Evolutionary conservation across 1,139 yeast species (phyloP).

Genomic region (Suhomyces anneliseae): DNA sequence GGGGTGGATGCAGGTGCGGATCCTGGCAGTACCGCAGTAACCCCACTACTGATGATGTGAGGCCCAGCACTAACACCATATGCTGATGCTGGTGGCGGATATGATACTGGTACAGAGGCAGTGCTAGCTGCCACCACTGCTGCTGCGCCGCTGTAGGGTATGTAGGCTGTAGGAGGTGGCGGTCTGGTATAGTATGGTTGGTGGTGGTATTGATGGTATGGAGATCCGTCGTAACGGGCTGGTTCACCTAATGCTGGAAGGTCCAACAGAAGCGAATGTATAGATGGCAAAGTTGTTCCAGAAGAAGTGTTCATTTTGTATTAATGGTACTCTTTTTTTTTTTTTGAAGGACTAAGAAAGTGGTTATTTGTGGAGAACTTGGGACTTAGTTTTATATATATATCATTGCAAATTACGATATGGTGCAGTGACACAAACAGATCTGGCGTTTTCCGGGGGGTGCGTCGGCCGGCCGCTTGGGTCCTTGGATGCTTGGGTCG

Average conservation of each 20-base stretch:
- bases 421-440: conserved; percentile 5
- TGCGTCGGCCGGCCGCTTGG: conserved; percentile 1
- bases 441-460: conserved; percentile 3
- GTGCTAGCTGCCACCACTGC: background rate
- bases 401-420: conserved; percentile 6
- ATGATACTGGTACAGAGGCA: background rate
- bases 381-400: background rate
- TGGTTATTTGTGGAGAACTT: conserved; percentile 1
- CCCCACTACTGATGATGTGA: no score
- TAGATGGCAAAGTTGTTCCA: conserved; percentile 26
- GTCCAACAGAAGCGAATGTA: conserved; percentile 31
- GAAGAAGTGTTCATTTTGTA: conserved; percentile 9
- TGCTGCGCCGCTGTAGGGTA: background rate
- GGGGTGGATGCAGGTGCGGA: background rate
- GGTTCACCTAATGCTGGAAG: conserved; percentile 18
- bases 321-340: background rate
- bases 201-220: conserved; percentile 6
- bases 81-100: conserved; percentile 1
- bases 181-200: background rate
- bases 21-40: background rate
- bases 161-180: background rate
- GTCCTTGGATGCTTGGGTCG: background rate
- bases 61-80: no score
- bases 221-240: conserved; percentile 7
- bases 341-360: background rate